Conservation (phyloP, 2,329 filamentous ascomycete species). For the Fusarium brachygibbosum region DNA sequence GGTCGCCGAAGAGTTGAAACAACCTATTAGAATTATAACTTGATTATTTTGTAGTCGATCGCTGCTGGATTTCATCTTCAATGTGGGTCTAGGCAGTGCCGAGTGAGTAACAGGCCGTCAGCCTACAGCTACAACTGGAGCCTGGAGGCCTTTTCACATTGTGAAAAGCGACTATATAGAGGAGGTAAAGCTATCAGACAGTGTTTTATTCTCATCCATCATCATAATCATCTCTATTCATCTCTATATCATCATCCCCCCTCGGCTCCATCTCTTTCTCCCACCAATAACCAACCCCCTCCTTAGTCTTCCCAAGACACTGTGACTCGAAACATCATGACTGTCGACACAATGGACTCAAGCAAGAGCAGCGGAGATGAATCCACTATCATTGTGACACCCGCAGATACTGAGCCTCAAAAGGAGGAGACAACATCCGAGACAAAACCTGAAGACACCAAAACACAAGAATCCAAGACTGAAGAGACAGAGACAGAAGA, state of each 20-base stretch:
- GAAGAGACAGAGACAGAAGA: constrained; percentile 21
- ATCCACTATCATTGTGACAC: constrained; percentile 41
- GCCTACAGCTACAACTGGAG: constrained; percentile 2
- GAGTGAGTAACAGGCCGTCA: constrained; percentile 38
- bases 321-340: constrained; percentile 16
- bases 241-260: not conserved
- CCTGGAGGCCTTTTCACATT: not conserved
- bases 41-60: not conserved
- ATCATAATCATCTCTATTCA: not conserved
- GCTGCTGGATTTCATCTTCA: not conserved
- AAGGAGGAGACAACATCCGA: constrained; percentile 29
- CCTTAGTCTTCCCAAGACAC: not conserved
- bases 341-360: constrained; percentile 40
- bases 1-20: not conserved
- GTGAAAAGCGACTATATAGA: constrained; percentile 24
- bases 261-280: not conserved
- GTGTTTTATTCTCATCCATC: not conserved
- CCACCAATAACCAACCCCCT: not conserved
- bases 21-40: constrained; percentile 1
- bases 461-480: constrained; percentile 24
- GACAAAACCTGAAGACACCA: constrained; percentile 25
- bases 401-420: constrained; percentile 40
- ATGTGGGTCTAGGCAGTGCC: constrained; percentile 11
- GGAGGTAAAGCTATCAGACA: not conserved
- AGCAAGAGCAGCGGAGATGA: constrained; percentile 44